Base-by-base conservation (phyloP, 352 stramenopile species). In the Poterioochromonas sp. region DNA sequence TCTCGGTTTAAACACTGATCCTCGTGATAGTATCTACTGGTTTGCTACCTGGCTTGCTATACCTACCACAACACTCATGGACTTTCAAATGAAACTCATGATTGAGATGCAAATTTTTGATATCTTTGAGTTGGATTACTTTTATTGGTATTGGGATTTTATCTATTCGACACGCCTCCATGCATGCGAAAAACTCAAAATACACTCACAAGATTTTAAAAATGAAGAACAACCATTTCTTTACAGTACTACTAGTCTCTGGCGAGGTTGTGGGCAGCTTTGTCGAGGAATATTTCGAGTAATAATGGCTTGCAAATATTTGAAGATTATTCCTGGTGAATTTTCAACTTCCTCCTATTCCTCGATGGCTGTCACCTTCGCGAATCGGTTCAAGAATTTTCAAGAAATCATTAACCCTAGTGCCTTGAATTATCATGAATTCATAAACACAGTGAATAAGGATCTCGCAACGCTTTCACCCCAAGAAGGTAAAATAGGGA, bases 121-220 rank as follows among this genome's bases (percentile, higher is more conserved):
- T 32, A 2, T 32, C 5, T 8, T 8, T 62, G 51, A 62, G 26
- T 32, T 62, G 29, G 51, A 62, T 32, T 62, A 62, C 51, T 62
- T 62, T 22, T 62, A 32, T 62, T 62, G 51, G 51, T 62, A 62
- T 62, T 62, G 51, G 51, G 51, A 62, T 62, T 62, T 34, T 32
- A 29, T 62, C 5, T 32, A 29, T 32, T 32, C 8, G 12, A 32
- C 2, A 32, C 26, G 29, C 26, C 12, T 22, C 26, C 26, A 32
- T 32, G 26, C 8, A 8, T 32, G 2, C 2, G 51, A 62, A 8
- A 62, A 32, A 29, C 29, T 62, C 18, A 18, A 51, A 51, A 51
- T 18, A 20, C 43, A 51, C 18, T 5, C 5, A 20, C 5, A 51
- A 20, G 43, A 51, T 51, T 5, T 5, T 51, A 18, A 51, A 20